Conservation (phyloP, 2,329 filamentous ascomycete genomes). For the Claviceps sp. region DNA sequence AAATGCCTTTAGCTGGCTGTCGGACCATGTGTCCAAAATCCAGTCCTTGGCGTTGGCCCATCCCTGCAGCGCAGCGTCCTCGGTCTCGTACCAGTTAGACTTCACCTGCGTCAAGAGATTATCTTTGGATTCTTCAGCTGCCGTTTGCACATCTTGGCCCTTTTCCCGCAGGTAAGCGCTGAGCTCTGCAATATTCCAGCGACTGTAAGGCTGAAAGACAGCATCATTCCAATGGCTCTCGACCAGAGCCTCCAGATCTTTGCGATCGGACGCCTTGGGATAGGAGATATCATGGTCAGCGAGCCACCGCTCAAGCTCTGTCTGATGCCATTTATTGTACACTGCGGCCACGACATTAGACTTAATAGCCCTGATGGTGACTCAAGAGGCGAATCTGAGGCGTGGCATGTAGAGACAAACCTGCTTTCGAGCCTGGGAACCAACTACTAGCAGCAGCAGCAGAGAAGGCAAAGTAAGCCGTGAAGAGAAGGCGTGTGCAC, state of each 20-base stretch:
- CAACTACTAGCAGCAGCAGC: constrained; percentile 62
- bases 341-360: constrained; percentile 33
- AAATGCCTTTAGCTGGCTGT: constrained; percentile 87
- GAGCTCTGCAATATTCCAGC: constrained; percentile 61
- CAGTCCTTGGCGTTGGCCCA: constrained; percentile 69
- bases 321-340: constrained; percentile 99
- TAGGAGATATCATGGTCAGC: constrained; percentile 85
- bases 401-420: constrained; percentile 36
- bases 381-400: too few species aligned
- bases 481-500: constrained; percentile 55
- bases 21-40: constrained; percentile 92
- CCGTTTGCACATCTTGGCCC: constrained; percentile 54
- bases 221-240: constrained; percentile 78
- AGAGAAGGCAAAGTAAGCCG: constrained; percentile 59
- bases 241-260: constrained; percentile 85
- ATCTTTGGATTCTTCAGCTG: constrained; percentile 55
- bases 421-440: constrained; percentile 62
- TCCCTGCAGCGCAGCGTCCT: constrained; percentile 60
- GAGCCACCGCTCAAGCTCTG: constrained; percentile 93
- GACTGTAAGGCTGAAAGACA: constrained; percentile 60
- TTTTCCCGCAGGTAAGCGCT: constrained; percentile 54
- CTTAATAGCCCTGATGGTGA: not conserved
- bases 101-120: constrained; percentile 56
- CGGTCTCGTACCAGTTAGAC: constrained; percentile 62
- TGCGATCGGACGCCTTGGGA: constrained; percentile 79